Evolutionary conservation across 2,329 filamentous ascomycete species (phyloP), one percentile per base, ranked within the genome.

Genomic region (Paecilomyces niveus): DNA sequence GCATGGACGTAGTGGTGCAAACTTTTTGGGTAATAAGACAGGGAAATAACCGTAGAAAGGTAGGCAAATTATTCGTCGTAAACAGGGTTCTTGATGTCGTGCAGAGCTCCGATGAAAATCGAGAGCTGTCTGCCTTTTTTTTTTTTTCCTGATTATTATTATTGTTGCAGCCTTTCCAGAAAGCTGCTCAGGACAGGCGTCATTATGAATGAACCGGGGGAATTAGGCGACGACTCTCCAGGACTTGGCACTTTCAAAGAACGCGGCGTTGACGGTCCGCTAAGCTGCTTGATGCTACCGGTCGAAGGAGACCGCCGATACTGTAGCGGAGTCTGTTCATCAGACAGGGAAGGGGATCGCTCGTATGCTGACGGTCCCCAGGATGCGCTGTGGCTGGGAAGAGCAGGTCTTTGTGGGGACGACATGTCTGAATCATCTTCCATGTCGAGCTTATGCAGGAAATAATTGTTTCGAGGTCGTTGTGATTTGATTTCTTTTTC

Each of bases 371-470:
- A 60, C 24, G 60, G 56, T 7, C 54, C 57, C 54, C 61, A 58
- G 21, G 59, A 59, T 5, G 57, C 55, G 8, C 57, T 54, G 22
- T 54, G 33, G 3, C 24, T 51, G n/a, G 50, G 50, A n/a, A 55
- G 26, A n/a, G 45, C 29, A 6, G 56, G 62, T 21, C 56, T 49
- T 32, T 58, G 51, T 4, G 57, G 52, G 24, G 53, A 56, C 5
- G 56, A 50, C 8, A 29, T 26, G 18, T 57, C 57, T 18, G 52
- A 57, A 24, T 60, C 61, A 18, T 59, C 57, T 26, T 61, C 60
- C 35, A 50, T 58, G 22, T 58, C 59, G 24, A 58, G 62, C 2
- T 45, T 58, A 5, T 24, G 31, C 7, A 33, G 32, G 31, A 56
- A 59, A 15, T 54, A 29, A 10, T 54, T 57, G 15, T 60, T 58